Evolutionary conservation across 768 basidiomycete species (phyloP).

Genomic region (Leccinellum luteum): DNA sequence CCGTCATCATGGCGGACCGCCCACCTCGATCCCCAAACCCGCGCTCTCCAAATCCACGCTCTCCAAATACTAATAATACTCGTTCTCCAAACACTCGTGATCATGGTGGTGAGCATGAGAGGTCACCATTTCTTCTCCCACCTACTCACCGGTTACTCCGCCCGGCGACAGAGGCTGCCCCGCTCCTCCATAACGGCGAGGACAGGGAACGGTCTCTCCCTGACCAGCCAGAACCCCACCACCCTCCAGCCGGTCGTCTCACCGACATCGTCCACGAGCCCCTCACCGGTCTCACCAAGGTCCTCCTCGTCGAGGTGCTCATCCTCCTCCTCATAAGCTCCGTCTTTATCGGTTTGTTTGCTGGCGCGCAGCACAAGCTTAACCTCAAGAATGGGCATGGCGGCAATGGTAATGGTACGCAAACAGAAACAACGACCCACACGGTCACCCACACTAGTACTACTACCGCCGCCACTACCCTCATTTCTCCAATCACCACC

Average conservation of each 20-base stretch:
- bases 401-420: conserved; percentile 33
- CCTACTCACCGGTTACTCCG: conserved; percentile 2
- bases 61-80: conserved; percentile 33
- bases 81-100: conserved; percentile 48
- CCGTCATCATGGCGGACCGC: conserved; percentile 53
- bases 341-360: conserved; percentile 91
- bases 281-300: conserved; percentile 79
- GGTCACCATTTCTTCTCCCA: neutral
- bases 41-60: conserved; percentile 40
- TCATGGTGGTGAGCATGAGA: conserved; percentile 50
- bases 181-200: conserved; percentile 53
- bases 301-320: conserved; percentile 73
- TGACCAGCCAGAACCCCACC: conserved; percentile 38
- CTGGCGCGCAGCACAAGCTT: conserved; percentile 81
- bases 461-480: conserved; percentile 29
- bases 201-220: conserved; percentile 37
- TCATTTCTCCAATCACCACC: conserved; percentile 29
- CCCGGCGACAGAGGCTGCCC: conserved; percentile 54
- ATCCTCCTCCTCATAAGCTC: conserved; percentile 78
- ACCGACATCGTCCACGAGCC: conserved; percentile 67
- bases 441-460: conserved; percentile 34
- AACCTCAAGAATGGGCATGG: conserved; percentile 43
- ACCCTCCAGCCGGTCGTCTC: conserved; percentile 32
- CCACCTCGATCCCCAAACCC: conserved; percentile 55
- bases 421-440: conserved; percentile 32